Conservation (phyloP, 139 green algal genomes). For the Mesostigma viride region DNA sequence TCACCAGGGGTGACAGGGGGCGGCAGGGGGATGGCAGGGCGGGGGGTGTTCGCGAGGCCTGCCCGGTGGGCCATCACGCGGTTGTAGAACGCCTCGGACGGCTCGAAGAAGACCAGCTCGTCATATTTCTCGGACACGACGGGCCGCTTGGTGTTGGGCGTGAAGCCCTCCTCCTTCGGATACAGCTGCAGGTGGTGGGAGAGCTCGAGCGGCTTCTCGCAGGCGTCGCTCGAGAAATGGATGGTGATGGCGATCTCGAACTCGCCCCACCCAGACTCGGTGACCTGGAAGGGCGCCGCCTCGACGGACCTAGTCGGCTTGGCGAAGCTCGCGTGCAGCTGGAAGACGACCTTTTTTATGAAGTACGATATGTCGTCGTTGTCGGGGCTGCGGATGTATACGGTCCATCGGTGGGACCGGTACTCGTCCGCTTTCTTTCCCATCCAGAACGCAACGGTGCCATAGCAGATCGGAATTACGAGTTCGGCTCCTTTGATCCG, state of each 20-base stretch:
- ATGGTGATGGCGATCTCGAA: slow-evolving; percentile 74
- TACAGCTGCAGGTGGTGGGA: slow-evolving; percentile 75
- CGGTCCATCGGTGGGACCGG: slow-evolving; percentile 76
- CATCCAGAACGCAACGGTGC: slow-evolving; percentile 71
- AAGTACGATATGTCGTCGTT: slow-evolving; percentile 70
- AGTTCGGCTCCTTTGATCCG: slow-evolving; percentile 60
- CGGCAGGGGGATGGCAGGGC: too few relatives aligned
- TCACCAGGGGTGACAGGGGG: too few relatives aligned
- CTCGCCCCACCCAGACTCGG: slow-evolving; percentile 89
- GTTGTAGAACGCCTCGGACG: slow-evolving; percentile 57
- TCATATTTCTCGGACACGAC: slow-evolving; percentile 75
- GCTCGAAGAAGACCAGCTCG: slow-evolving; percentile 82
- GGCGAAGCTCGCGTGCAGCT: slow-evolving; percentile 77
- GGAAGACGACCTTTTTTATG: slow-evolving; percentile 73
- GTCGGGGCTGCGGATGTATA: slow-evolving; percentile 65
- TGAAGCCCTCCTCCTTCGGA: slow-evolving; percentile 40
- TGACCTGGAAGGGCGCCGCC: slow-evolving; percentile 53
- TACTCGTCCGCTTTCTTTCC: slow-evolving; percentile 76
- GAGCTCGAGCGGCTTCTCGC: slow-evolving; percentile 55
- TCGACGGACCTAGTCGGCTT: slow-evolving; percentile 47
- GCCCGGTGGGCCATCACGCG: background rate
- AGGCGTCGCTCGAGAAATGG: slow-evolving; percentile 54
- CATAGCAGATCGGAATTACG: slow-evolving; percentile 57
- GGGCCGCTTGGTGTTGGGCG: slow-evolving; percentile 51
- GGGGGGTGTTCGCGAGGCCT: too few relatives aligned